phyloP scores from a whole-genome alignment of 2,329 filamentous ascomycete genomes.

The Neonectria coccinea region DNA sequence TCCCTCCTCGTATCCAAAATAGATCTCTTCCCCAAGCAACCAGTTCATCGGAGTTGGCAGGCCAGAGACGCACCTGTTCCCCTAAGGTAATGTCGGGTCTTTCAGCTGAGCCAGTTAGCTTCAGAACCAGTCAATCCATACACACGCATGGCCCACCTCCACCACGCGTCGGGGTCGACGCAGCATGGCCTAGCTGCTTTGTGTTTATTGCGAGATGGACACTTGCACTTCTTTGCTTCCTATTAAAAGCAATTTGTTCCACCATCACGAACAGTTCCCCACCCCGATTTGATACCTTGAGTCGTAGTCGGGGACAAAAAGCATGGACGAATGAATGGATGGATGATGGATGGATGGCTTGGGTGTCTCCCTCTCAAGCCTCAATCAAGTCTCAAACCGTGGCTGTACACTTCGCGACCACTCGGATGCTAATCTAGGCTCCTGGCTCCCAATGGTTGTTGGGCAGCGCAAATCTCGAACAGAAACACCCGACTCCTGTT shows the following conservation, averaged over 20 bases:
- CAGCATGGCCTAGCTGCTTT: conserved; percentile 12
- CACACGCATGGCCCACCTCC: conserved; percentile 18
- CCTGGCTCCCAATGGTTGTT: conserved; percentile 31
- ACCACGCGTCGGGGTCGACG: background rate
- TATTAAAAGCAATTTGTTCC: conserved; percentile 23
- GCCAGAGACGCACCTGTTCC: conserved; percentile 6
- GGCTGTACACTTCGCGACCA: conserved; percentile 32
- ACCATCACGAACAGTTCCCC: conserved; percentile 19
- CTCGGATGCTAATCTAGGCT: conserved; percentile 5
- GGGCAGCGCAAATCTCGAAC: conserved; percentile 30
- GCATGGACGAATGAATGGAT: conserved; percentile 8
- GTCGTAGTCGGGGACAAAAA: conserved; percentile 8
- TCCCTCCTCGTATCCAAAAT: conserved; percentile 17
- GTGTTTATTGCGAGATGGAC: conserved; percentile 12
- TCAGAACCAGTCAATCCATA: background rate
- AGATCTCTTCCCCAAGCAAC: conserved; percentile 8
- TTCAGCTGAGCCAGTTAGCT: conserved; percentile 16
- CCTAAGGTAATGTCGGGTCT: background rate
- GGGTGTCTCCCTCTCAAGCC: conserved; percentile 2
- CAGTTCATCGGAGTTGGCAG: conserved; percentile 13
- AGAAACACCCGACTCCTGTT: conserved; percentile 2
- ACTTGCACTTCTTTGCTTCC: background rate
- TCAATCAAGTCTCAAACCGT: conserved; percentile 20
- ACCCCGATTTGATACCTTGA: background rate
- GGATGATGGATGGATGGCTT: background rate